A percentile compares a stretch with the other conserved stretches of the same genome.
phyloP scores from a whole-genome alignment of 352 stramenopile genomes.

The Pythium diclinum region DNA sequence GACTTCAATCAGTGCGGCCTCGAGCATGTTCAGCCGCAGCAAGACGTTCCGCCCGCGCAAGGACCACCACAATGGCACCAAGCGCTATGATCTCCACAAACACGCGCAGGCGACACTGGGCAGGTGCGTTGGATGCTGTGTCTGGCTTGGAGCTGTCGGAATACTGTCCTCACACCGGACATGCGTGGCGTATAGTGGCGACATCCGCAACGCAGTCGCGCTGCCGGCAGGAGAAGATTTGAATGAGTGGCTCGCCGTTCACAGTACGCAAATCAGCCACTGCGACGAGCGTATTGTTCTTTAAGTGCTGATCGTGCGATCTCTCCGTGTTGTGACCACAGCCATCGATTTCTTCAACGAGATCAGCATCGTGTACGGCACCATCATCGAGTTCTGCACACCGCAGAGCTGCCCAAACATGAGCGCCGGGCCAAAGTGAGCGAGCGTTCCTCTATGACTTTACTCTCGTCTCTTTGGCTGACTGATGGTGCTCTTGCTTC shows the following conservation, averaged over 20 bases:
- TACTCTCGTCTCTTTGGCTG: not conserved
- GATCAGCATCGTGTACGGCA: slow-evolving; percentile 91
- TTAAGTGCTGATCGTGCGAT: not conserved
- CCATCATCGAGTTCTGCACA: slow-evolving; percentile 83
- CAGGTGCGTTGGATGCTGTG: slow-evolving; percentile 43
- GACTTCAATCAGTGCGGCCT: slow-evolving; percentile 12
- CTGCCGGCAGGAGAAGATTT: slow-evolving; percentile 78
- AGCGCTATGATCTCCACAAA: slow-evolving; percentile 84
- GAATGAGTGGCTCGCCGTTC: slow-evolving; percentile 92
- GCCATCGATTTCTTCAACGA: slow-evolving; percentile 95
- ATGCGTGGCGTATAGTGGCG: slow-evolving; percentile 34
- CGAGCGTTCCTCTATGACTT: not conserved
- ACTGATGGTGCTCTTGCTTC: not conserved
- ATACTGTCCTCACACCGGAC: not conserved
- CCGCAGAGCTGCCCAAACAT: slow-evolving; percentile 64
- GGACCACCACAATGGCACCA: slow-evolving; percentile 74
- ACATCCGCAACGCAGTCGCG: slow-evolving; percentile 60
- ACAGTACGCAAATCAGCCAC: slow-evolving; percentile 40
- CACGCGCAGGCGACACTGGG: slow-evolving; percentile 76
- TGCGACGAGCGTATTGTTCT: not conserved
- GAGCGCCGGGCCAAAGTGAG: slow-evolving; percentile 66
- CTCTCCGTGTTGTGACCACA: slow-evolving; percentile 23
- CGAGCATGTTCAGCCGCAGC: slow-evolving; percentile 81
- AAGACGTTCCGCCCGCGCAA: slow-evolving; percentile 88
- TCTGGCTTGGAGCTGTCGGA: not conserved